These are phyloP conservation scores for Dentipellis fragilis DNA, from an alignment of 768 basidiomycete species.

Conservation along the genomic window DNA sequence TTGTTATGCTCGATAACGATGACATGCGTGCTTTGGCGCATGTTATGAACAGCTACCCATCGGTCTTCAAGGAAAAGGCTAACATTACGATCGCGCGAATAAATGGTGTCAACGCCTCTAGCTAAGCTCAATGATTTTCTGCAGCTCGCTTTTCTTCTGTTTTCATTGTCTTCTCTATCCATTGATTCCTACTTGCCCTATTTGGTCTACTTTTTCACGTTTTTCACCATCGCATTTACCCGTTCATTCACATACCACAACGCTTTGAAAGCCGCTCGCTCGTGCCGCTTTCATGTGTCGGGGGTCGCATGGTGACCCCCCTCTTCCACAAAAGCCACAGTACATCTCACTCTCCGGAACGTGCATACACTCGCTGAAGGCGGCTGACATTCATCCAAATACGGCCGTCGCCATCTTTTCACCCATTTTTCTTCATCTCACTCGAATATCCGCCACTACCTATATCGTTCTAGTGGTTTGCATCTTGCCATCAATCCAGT, in stretches of 20 bases:
- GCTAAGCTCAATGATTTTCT: no score
- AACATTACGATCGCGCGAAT: conserved; percentile 1
- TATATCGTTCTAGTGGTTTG: not conserved
- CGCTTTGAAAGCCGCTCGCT: not conserved
- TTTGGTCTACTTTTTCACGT: not conserved
- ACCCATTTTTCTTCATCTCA: not conserved
- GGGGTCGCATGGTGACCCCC: not conserved
- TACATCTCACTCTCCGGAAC: not conserved
- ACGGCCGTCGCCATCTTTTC: no score
- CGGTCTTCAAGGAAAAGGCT: conserved; percentile 57
- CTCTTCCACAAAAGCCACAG: not conserved
- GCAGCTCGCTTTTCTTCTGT: not conserved
- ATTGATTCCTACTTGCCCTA: not conserved
- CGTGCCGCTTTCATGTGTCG: not conserved
- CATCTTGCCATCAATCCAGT: not conserved
- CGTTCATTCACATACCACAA: not conserved
- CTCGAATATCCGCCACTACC: not conserved
- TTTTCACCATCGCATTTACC: not conserved
- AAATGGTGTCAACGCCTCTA: not conserved
- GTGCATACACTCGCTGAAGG: not conserved
- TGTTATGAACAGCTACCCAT: conserved; percentile 80
- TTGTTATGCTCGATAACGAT: conserved; percentile 73
- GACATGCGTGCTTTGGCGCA: conserved; percentile 78
- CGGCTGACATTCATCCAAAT: not conserved
- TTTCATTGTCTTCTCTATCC: not conserved